Evolutionary conservation across 2,329 filamentous ascomycete genomes (phyloP), one percentile per base, ranked within the genome.

Genomic region (Cercospora berteroae): DNA sequence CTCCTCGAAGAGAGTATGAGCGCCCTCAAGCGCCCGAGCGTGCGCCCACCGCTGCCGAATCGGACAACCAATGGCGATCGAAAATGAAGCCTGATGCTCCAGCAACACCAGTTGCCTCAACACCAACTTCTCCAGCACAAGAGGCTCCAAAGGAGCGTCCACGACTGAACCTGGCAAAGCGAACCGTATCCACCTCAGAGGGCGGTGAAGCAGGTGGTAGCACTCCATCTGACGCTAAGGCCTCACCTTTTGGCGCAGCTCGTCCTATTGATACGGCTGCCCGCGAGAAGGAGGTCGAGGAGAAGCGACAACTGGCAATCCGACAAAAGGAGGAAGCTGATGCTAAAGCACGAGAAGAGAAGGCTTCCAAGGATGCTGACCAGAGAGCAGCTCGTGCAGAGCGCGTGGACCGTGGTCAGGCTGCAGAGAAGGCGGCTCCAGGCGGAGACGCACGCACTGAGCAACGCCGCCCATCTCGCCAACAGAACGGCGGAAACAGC

Each of bases 231-330:
- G 90, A 95, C 75, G 83, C 91, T 50, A 98, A 97, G 84, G 87
- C 93, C 27, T 98, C 90, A 80, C 93, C 93, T 48, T 99, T 99
- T 78, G 95, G 95, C 75, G 94, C 91, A 69, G 95, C 95, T 65
- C 89, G 91, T 70, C 95, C 95, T 64, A 97, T 98, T 74, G 94
- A 99, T 81, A 98, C 94, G 57, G 91, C 92, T 56, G 87, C 93
- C 13, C 89, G 92, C 72, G 94, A 98, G 83, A 90, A 89, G 74
- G 90, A 96, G 79, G 89, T 99, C 66, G 94, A 96, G 76, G 93
- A 97, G 82, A 96, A 93, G 85, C 87, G 91, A 72, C 84, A 91
- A 75, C 84, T 91, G 67, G 86, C 87, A 6, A 70, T 93, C 27
- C 89, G 89, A 71, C 89, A 95, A 80, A 96, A 96, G 87, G 91